Base-by-base conservation (phyloP, 2,329 filamentous ascomycete genomes). In the Thelonectria olida region DNA sequence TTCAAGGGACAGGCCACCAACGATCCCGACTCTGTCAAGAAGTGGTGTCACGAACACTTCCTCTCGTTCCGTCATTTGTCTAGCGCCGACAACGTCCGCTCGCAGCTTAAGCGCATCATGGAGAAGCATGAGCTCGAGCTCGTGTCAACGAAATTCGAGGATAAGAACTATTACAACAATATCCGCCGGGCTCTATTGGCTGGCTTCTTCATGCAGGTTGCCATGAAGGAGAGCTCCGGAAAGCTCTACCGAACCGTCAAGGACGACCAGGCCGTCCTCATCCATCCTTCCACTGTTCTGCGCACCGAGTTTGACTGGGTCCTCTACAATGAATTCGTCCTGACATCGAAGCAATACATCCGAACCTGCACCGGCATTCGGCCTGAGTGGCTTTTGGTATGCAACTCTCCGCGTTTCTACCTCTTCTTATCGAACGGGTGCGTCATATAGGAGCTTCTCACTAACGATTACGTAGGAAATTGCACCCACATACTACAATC, bases 171-270 rank as follows among this genome's bases (percentile, higher is more conserved):
- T 83, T 99, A 98, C 80, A 93, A 89, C 76, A 99, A 99, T 78
- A 99, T 99, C 72, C 92, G 95, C 44, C 90, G 93, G 36, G 95
- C 96, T 8, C 85, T 99, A 13, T 90, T 97, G 12, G 87, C 94
- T 1, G 96, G 96, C 31, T 99, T 99, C 85, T 99, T 99, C 85
- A 99, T 99, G 96, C 96, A 99, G 77, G 92, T 98, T 20, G 96
- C 96, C 61, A 97, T 97, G 88, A 93, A 91, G 75, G 93, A 98
- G 74, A 88, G 87, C 52, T 90, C 87, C 27, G 92, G 92, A 74
- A 98, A 98, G 84, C 88, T 92, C 41, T 99, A 99, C 80, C 89
- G 90, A 65, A 99, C 96, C 2, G 90, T 99, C 76, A 99, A 98
- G 82, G 96, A 99, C 74, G 92, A 97, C 73, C 95, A 98, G 80